Base-by-base conservation (phyloP, 2,329 filamentous ascomycete genomes). In the Microdochium nivale region DNA sequence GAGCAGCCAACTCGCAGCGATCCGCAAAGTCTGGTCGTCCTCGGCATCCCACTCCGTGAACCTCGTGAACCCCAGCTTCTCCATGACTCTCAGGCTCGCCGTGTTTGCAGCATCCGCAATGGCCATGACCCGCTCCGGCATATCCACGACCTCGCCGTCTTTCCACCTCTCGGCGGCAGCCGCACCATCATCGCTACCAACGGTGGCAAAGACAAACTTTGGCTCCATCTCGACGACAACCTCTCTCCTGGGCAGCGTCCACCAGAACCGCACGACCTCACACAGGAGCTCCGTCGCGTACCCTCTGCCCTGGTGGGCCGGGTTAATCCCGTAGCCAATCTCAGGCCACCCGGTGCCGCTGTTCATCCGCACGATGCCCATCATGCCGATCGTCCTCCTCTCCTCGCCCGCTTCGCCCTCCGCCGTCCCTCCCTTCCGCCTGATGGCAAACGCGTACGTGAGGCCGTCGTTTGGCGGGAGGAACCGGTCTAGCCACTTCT, bases 401-500 rank as follows among this genome's bases (percentile, higher is more conserved):
- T 23, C 19, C 7, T 19, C 16, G 13, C 5, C 73, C 65, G 5
- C 40, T 19, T 44, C 7, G 9, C 40, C 16, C 40, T 19, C 16
- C 66, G 11, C 32, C 35, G 32, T 21, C 33, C 30, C n/a, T n/a
- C 19, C 48, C 25, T 40, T 44, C 40, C 23, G 3, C 40, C 23
- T 49, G 51, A 74, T 62, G 32, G 64, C 61, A 53, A 75, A 75
- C 53, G 72, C 73, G 67, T 72, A 75, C 51, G 67, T 68, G 51
- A 67, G 62, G 24, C 57, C 48, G 52, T 70, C 61, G 47, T 64
- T 60, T 16, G 58, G 62, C 2, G 64, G 59, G 19, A 63, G 52
- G 2, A 63, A 59, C 27, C 50, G 46, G 37, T 56, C 50, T 52
- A 59, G 51, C 57, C 56, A 57, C 35, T 43, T 32, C 44, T 55